phyloP scores from a whole-genome alignment of 2,329 filamentous ascomycete genomes.

The Cadophora sp. region DNA sequence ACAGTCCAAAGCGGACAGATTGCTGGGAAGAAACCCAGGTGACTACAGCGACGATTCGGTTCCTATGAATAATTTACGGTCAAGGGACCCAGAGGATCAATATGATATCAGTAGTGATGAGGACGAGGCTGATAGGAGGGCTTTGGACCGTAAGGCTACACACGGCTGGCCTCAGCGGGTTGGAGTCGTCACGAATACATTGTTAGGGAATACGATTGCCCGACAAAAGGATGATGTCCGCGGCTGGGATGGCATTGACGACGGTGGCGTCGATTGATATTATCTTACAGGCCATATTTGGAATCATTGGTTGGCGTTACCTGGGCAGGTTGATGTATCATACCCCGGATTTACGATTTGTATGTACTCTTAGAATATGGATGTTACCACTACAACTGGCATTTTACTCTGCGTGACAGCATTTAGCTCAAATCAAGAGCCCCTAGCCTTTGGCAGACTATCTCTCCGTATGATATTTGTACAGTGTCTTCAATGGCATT shows the following conservation, averaged over 20 bases:
- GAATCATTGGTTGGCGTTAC: constrained; percentile 8
- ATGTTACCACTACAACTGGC: background rate
- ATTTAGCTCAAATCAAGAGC: no score
- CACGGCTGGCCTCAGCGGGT: constrained; percentile 41
- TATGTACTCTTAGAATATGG: background rate
- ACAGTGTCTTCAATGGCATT: no score
- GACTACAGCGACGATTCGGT: constrained; percentile 39
- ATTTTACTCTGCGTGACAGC: background rate
- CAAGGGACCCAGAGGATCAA: constrained; percentile 36
- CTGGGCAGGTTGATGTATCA: constrained; percentile 13
- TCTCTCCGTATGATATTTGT: no score
- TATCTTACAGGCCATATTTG: background rate
- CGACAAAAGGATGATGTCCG: constrained; percentile 41
- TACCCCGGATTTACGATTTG: constrained; percentile 6
- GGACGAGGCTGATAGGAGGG: constrained; percentile 36
- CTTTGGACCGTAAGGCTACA: constrained; percentile 35
- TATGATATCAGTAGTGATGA: constrained; percentile 44
- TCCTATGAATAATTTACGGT: constrained; percentile 41
- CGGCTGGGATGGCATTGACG: constrained; percentile 40
- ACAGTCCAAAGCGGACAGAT: constrained; percentile 45
- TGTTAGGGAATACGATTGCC: constrained; percentile 43
- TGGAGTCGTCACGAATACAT: constrained; percentile 42
- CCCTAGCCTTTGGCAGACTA: no score
- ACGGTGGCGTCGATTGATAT: constrained; percentile 39
- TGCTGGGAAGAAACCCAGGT: constrained; percentile 44